Percentiles rank a stretch among this genome's conserved stretches.
Conservation (phyloP, 2,329 filamentous ascomycete species). For the Bretziella fagacearum region DNA sequence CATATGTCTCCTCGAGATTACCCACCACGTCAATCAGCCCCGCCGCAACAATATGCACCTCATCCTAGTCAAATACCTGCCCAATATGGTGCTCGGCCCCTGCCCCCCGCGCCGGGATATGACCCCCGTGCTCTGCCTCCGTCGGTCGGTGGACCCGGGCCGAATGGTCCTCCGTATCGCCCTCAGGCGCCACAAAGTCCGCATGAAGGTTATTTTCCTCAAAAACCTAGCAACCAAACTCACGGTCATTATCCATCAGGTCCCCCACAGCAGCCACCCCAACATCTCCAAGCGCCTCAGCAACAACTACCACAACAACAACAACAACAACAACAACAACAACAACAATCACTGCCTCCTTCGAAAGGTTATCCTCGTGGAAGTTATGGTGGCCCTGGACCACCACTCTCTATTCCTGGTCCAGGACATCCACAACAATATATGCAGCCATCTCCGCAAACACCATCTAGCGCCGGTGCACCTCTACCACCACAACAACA, state of each 20-base stretch:
- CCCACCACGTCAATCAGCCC: slow-evolving; percentile 17
- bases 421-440: slow-evolving; percentile 20
- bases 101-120: no score
- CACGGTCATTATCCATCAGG: not conserved
- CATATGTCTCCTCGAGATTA: slow-evolving; percentile 31
- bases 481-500: not conserved
- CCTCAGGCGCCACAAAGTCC: not conserved
- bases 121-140: slow-evolving; percentile 3
- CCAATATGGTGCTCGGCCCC: no score
- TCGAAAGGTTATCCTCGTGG: slow-evolving; percentile 24
- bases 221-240: not conserved
- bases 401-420: slow-evolving; percentile 30
- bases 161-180: not conserved
- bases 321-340: slow-evolving; percentile 23
- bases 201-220: not conserved
- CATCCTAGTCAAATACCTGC: no score
- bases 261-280: no score
- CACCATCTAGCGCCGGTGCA: not conserved
- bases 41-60: slow-evolving; percentile 15
- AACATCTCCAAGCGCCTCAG: no score
- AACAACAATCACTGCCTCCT: slow-evolving; percentile 31
- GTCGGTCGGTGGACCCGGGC: no score
- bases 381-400: slow-evolving; percentile 27
- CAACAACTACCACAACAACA: no score
- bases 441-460: slow-evolving; percentile 8